A percentile compares a stretch with the other conserved stretches of the same genome.
phyloP scores from a whole-genome alignment of 176 grass and related monocot species.

The Pontederia paniculata region DNA sequence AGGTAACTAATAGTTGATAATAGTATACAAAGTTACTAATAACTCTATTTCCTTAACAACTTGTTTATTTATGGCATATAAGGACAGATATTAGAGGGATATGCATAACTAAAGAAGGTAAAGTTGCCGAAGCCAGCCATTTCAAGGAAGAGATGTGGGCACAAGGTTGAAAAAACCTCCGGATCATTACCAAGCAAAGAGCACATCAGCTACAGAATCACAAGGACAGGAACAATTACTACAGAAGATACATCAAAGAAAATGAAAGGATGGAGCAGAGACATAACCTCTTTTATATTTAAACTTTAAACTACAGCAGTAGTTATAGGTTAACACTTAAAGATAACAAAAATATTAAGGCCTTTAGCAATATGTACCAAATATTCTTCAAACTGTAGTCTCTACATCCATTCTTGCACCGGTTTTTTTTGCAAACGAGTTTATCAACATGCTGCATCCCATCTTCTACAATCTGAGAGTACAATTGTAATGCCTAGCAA shows the following conservation, averaged over 20 bases:
- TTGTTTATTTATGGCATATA: too few relatives aligned
- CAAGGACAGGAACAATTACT: not conserved
- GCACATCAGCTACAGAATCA: slow-evolving; percentile 67
- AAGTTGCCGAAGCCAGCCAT: slow-evolving; percentile 87
- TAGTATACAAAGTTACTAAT: too few relatives aligned
- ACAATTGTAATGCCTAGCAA: slow-evolving; percentile 23
- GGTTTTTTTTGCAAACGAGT: slow-evolving; percentile 84
- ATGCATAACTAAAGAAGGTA: slow-evolving; percentile 42
- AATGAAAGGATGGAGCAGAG: too few relatives aligned
- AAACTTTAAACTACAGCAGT: too few relatives aligned
- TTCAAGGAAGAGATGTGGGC: slow-evolving; percentile 96
- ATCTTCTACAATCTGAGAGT: slow-evolving; percentile 93
- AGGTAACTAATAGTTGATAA: not conserved
- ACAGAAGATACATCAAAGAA: not conserved
- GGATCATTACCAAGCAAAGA: slow-evolving; percentile 83
- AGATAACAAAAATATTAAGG: not conserved
- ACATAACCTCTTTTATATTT: too few relatives aligned
- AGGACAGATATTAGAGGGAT: too few relatives aligned
- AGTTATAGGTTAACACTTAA: too few relatives aligned
- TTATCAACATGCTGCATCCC: slow-evolving; percentile 97
- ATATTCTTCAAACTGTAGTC: slow-evolving; percentile 92
- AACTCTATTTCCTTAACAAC: too few relatives aligned
- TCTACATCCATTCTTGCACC: slow-evolving; percentile 96
- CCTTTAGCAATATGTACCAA: slow-evolving; percentile 34
- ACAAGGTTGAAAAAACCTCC: slow-evolving; percentile 84